Percentiles rank a stretch among this genome's conserved stretches.
These are phyloP conservation scores for Comarum palustre DNA, from an alignment of 306 rosid genomes.

Conservation along the genomic window DNA sequence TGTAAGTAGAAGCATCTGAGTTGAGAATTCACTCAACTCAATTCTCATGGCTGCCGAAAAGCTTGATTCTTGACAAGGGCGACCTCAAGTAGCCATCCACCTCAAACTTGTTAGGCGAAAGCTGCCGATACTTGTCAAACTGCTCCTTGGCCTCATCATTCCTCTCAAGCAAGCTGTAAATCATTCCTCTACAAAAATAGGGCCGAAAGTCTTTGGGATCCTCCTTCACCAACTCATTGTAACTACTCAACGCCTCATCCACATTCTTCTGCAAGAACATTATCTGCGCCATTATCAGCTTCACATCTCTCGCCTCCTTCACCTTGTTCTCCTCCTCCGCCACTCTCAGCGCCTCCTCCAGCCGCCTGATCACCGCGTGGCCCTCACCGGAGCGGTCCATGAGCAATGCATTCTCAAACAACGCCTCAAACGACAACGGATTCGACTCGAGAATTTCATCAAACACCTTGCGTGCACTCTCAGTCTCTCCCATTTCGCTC, in stretches of 20 bases:
- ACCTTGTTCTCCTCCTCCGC: conserved; percentile 57
- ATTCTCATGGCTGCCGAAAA: conserved; percentile 68
- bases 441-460: conserved; percentile 52
- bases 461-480: conserved; percentile 50
- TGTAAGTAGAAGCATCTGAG: neutral
- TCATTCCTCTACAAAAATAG: conserved; percentile 79
- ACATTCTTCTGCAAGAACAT: conserved; percentile 80
- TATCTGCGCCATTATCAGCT: conserved; percentile 78
- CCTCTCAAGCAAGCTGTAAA: conserved; percentile 80
- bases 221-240: conserved; percentile 52
- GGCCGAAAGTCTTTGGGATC: conserved; percentile 82
- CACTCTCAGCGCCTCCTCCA: conserved; percentile 62
- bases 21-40: conserved; percentile 21
- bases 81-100: conserved; percentile 78
- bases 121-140: conserved; percentile 63
- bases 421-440: conserved; percentile 71
- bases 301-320: conserved; percentile 75
- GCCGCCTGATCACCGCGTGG: conserved; percentile 50
- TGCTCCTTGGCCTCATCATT: conserved; percentile 76
- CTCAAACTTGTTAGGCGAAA: conserved; percentile 82
- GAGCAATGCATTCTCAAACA: conserved; percentile 76
- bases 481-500: conserved; percentile 47
- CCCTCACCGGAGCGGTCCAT: conserved; percentile 87
- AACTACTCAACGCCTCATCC: conserved; percentile 62
- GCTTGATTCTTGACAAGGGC: conserved; percentile 76